Evolutionary conservation across 2,329 filamentous ascomycete genomes (phyloP).

Genomic region (Monosporascus sp.): DNA sequence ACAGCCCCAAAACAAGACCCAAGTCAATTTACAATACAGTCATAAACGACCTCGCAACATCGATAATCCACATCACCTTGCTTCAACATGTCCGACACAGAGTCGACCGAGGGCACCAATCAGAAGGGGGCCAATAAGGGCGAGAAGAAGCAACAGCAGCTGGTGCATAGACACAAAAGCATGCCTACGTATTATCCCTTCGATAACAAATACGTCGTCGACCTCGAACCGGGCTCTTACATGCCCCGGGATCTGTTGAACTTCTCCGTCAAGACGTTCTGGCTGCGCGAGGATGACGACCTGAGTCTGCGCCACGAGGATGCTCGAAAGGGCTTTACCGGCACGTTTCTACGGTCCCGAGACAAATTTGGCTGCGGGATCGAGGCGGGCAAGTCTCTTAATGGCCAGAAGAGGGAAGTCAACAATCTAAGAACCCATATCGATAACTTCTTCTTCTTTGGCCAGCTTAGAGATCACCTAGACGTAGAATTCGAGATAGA

Average conservation of each 20-base stretch:
- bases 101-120: neutral
- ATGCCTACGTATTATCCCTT: neutral
- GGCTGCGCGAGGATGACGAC: slow-evolving; percentile 2
- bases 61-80: neutral
- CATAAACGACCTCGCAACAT: too few relatives aligned
- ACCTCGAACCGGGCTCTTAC: slow-evolving; percentile 5
- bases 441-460: slow-evolving; percentile 18
- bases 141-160: neutral
- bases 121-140: neutral
- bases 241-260: slow-evolving; percentile 14
- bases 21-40: too few relatives aligned
- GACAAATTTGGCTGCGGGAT: neutral
- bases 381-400: neutral
- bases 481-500: slow-evolving; percentile 4
- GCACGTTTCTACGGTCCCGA: neutral
- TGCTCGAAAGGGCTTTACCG: slow-evolving; percentile 2
- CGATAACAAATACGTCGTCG: neutral
- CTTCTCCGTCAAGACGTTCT: slow-evolving; percentile 8
- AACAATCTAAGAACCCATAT: slow-evolving; percentile 3
- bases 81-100: neutral
- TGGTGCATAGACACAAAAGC: neutral
- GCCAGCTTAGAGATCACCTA: slow-evolving; percentile 1
- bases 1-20: too few relatives aligned
- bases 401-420: neutral
- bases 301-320: slow-evolving; percentile 5